Conservation (phyloP, 1,139 yeast species). For the Hansenula sp. region DNA sequence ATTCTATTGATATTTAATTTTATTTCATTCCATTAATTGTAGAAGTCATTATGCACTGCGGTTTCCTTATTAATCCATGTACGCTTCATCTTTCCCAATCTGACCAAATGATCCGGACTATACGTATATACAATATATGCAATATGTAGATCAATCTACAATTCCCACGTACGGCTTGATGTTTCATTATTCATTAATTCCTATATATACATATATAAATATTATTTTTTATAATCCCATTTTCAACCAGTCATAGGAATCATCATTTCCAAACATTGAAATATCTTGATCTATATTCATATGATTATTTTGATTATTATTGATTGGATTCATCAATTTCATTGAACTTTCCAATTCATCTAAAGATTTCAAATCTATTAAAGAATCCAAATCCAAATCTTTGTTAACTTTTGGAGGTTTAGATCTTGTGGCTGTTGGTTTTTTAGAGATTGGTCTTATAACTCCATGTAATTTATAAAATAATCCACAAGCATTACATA, state of each 20-base stretch:
- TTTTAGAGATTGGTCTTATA: slow-evolving; percentile 72
- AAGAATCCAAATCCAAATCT: neutral
- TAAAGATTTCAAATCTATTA: neutral
- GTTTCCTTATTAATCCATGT: too few relatives aligned
- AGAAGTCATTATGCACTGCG: too few relatives aligned
- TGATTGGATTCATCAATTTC: neutral
- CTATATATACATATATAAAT: too few relatives aligned
- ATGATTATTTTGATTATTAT: neutral
- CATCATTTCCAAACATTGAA: neutral
- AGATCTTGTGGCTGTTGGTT: neutral
- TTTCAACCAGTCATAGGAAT: slow-evolving; percentile 10
- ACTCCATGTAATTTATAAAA: slow-evolving; percentile 88
- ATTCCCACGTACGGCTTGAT: too few relatives aligned
- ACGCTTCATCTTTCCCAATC: too few relatives aligned
- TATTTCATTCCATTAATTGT: too few relatives aligned
- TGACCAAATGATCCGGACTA: too few relatives aligned
- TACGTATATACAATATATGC: too few relatives aligned
- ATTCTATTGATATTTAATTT: too few relatives aligned
- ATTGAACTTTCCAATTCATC: neutral
- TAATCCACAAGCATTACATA: slow-evolving; percentile 92
- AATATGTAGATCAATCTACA: too few relatives aligned
- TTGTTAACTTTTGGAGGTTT: neutral
- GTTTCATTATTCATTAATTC: neutral
- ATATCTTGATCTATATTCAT: neutral
- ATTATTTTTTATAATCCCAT: slow-evolving; percentile 3